Evolutionary conservation across 768 basidiomycete genomes (phyloP), one percentile per base, ranked within the genome.

Genomic region (Nidularia pulvinata): DNA sequence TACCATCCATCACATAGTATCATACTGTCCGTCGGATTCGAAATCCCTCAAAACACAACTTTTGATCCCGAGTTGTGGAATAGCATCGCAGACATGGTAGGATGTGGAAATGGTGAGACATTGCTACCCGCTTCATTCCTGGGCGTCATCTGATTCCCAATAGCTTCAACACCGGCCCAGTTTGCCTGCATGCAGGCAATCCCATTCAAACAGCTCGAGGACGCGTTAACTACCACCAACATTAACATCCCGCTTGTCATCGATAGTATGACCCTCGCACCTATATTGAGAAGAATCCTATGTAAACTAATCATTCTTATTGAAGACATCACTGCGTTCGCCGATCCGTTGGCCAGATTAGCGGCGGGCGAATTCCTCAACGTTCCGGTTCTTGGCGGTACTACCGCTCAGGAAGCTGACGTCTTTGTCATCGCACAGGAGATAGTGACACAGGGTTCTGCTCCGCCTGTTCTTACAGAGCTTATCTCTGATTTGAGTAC

Each of bases 151-250:
- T 13, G 19, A 10, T 10, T 37, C 35, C n/a, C 14, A 36, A 34
- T 11, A 67, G 65, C 46, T 25, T 54, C 63, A 7, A 59, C 67
- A 49, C 59, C 59, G n/a, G 58, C 63, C 11, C 74, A 76, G 47
- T 52, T 74, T 5, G 46, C 63, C 9, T 76, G 74, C 50, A 74
- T 74, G 74, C 64, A 71, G 52, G 56, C 59, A 10, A 63, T 70
- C 4, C 63, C 72, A 11, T 62, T 53, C 52, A 58, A 59, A 7
- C 65, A 55, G 30, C 53, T 76, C 10, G 67, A 71, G 47, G 60
- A 69, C 49, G 70, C 69, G 0, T 68, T 71, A 1, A 65, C 68
- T 43, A 66, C 53, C 30, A 66, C 66, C 1, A 65, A 63, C 45
- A 47, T 58, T 7, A 52, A 53, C 5, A 73, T 76, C 54, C 53